A percentile compares a stretch with the other conserved stretches of the same genome.
Evolutionary conservation across 257 asterid species (phyloP).

Genomic region (Lycium ferocissimum): DNA sequence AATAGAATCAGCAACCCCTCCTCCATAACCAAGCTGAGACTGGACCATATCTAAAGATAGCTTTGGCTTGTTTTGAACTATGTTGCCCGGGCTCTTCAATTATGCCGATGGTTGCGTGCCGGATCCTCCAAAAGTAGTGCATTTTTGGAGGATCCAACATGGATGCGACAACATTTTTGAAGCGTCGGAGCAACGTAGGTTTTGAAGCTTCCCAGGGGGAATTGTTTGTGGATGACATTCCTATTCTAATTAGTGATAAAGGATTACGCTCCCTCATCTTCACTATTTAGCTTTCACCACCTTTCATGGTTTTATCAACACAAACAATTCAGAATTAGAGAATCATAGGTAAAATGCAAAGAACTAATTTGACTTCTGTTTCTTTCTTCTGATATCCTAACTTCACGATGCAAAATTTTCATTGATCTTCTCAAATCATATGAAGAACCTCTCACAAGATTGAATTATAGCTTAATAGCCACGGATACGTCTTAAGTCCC

Average conservation of each 20-base stretch:
- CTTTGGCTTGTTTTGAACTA: not conserved
- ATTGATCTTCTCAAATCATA: no score
- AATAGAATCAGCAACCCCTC: conserved; percentile 1
- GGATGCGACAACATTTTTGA: no score
- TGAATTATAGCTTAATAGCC: no score
- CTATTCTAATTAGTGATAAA: not conserved
- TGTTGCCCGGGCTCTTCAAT: no score
- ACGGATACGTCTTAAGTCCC: not conserved
- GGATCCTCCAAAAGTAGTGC: no score
- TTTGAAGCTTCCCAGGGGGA: not conserved
- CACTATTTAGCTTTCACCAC: not conserved
- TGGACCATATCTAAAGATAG: not conserved
- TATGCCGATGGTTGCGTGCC: no score
- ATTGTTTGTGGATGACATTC: not conserved
- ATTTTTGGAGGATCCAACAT: no score
- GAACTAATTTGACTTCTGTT: no score
- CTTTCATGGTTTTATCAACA: not conserved
- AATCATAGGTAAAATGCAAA: not conserved
- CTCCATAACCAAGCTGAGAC: not conserved
- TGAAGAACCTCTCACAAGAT: no score
- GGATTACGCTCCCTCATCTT: not conserved
- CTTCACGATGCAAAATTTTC: no score
- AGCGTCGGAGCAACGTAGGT: no score
- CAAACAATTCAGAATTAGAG: not conserved
- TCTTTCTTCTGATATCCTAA: no score